Base-by-base conservation (phyloP, 1,284 basidiomycete genomes). In the Cutaneotrichosporon sp. region DNA sequence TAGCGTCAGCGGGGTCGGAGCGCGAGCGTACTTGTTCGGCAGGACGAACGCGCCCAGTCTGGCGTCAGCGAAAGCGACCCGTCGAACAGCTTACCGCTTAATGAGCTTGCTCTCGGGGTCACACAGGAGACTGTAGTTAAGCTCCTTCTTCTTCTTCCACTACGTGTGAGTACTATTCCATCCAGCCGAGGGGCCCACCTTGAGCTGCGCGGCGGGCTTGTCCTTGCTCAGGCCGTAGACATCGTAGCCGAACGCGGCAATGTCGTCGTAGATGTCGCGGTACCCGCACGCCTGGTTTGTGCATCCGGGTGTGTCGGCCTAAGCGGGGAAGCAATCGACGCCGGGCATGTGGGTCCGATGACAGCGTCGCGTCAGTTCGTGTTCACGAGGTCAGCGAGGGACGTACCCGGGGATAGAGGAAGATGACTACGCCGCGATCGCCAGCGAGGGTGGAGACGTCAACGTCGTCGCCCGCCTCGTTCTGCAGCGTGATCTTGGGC, bases 181-280 rank as follows among this genome's bases (percentile, higher is more conserved):
- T n/a, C 14, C 41, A 23, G 8, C 5, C 12, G 5, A 41, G 17
- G 12, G 8, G 39, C 23, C 13, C 52, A 84, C 90, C 81, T 87
- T 88, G 46, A 83, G 80, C 73, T 93, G 88, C 4, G 87, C 84
- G 7, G 79, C 68, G 1, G 88, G 82, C n/a, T 81, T 78, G 73
- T 96, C 92, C 20, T 85, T 85, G 64, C 88, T 91, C 55, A 97
- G 75, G 56, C 91, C 91, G 72, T 88, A 92, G 38, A 96, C 84
- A 39, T 80, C 80, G 75, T 85, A 96, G 43, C 84, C 80, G 50
- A 80, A 68, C 5, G 80, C 77, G 3, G 80, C 77, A 69, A 93
- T 92, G 59, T 88, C 84, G 8, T 82, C 79, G 71, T 87, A 87
- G 42, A 78, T 77, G 71, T 96, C 91, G 34, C 91, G 82, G 79